phyloP scores from a whole-genome alignment of 805 yeast species.

The Candida nanaspora region DNA sequence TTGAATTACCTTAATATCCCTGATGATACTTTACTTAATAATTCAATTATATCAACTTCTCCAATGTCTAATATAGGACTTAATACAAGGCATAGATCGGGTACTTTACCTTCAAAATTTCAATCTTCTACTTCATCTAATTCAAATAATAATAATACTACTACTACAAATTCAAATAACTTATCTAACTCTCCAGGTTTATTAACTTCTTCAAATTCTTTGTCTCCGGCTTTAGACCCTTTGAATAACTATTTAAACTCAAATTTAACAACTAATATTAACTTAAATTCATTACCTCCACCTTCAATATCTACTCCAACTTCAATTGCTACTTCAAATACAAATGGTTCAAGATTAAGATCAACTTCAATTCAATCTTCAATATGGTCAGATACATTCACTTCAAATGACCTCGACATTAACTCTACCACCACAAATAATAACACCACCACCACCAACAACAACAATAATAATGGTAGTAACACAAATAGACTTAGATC shows the following conservation, averaged over 20 bases:
- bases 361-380: slow-evolving; percentile 51
- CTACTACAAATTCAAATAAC: not conserved
- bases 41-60: slow-evolving; percentile 4
- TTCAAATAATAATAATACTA: not conserved
- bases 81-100: slow-evolving; percentile 64
- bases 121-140: slow-evolving; percentile 3
- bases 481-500: slow-evolving; percentile 16
- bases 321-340: slow-evolving; percentile 3
- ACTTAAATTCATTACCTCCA: slow-evolving; percentile 1
- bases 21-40: not conserved
- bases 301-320: slow-evolving; percentile 6
- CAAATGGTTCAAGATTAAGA: slow-evolving; percentile 32
- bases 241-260: slow-evolving; percentile 11
- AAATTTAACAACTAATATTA: not conserved
- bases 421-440: slow-evolving; percentile 6
- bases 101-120: slow-evolving; percentile 67
- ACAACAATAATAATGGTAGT: not conserved
- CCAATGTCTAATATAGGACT: slow-evolving; percentile 28
- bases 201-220: slow-evolving; percentile 5
- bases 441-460: slow-evolving; percentile 7
- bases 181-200: not conserved
- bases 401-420: not conserved
- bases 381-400: slow-evolving; percentile 50
- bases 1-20: not conserved
- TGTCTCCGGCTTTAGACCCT: not conserved